phyloP scores from a whole-genome alignment of 176 grass and related monocot species.

The Alloteropsis semialata region DNA sequence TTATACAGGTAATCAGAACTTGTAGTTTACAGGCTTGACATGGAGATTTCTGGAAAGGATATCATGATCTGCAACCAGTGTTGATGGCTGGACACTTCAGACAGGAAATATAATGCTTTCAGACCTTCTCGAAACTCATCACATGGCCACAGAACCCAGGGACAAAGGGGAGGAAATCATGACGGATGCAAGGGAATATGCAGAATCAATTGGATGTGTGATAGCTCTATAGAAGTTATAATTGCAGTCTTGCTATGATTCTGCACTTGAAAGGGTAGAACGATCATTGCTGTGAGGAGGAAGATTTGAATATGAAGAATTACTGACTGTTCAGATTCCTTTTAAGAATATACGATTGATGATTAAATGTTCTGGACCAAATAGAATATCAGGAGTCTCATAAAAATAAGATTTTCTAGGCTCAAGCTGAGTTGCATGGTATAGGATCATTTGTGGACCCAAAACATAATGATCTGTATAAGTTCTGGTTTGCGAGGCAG shows the following conservation, averaged over 20 bases:
- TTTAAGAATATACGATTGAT: background rate
- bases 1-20: conserved; percentile 71
- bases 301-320: background rate
- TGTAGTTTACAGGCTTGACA: conserved; percentile 69
- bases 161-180: conserved; percentile 14
- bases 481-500: background rate
- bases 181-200: background rate
- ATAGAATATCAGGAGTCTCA: background rate
- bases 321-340: background rate
- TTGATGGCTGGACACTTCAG: conserved; percentile 43
- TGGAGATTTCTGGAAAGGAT: conserved; percentile 51
- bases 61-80: conserved; percentile 61
- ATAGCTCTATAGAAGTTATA: background rate
- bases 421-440: background rate
- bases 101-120: conserved; percentile 65
- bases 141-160: background rate
- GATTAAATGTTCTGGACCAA: background rate
- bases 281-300: background rate
- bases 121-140: conserved; percentile 49
- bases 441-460: background rate
- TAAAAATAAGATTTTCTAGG: background rate
- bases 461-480: background rate
- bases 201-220: background rate
- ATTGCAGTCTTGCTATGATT: background rate
- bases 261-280: background rate